Base-by-base conservation (phyloP, 2,329 filamentous ascomycete genomes). In the Fusarium piperis region DNA sequence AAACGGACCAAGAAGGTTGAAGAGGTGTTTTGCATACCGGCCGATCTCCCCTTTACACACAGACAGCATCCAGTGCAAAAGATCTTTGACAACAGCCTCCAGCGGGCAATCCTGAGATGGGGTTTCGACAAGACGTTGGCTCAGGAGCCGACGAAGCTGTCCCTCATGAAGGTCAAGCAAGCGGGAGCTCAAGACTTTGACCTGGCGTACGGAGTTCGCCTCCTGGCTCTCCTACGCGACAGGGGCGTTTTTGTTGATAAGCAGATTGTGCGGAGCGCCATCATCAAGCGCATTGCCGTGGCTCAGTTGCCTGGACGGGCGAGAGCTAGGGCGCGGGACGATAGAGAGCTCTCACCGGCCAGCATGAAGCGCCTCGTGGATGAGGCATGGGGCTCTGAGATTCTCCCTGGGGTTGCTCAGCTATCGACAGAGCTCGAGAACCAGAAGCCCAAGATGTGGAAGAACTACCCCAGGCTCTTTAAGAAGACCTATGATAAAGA, bases 41-140 rank as follows among this genome's bases (percentile, higher is more conserved):
- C 74, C 28, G 86, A 88, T 60, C 76, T 88, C 13, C 80, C 83
- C 2, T 76, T 81, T 26, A 67, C 70, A 11, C 82, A 84, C 59
- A 79, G 77, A 2, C 73, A 81, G 13, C 87, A 89, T 64, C 87
- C 87, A 3, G 62, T 89, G 8, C 81, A 80, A 41, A 79, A 79
- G 38, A 78, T 89, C 20, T 88, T 89, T 67, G 78, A 82, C 67
- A 12, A 75, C 74, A 28, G 33, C 56, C 63, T 87, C 20, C 78
- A 86, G 59, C 77, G 79, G 2, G 75, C 77, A 3, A 80, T 87
- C 16, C 68, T 87, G 10, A 79, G 85, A 36, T 86, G 83, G 80
- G 82, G 83, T 0, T 88, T 88, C 61, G 79, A 84, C 62, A 75
- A 80, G 56, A 80, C 77, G 13, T 59, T 81, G 26, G 75, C 78